Base-by-base conservation (phyloP, 179 eudicot genomes). In the Pouteria campechiana region DNA sequence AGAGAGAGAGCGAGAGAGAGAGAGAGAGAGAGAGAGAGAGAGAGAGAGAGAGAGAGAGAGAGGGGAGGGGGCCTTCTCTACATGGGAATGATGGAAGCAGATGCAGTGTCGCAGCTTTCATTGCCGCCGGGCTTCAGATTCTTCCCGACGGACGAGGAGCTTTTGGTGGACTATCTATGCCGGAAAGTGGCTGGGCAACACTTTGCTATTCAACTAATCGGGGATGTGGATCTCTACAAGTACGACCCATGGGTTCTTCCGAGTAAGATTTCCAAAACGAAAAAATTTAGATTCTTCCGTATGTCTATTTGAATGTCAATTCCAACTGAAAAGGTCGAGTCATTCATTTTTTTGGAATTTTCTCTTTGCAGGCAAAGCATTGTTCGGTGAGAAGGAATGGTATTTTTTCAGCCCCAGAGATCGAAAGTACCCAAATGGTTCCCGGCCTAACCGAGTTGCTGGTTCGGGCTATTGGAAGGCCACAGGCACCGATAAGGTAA, bases 111-210 rank as follows among this genome's bases (percentile, higher is more conserved):
- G 7, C 96, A 77, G 41, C 46, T 83, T 39, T 68, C 79, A 29
- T 60, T 87, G 32, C 96, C 96, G 1, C 96, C 96, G 6, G 96
- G 96, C 12, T 87, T 87, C 43, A 57, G 96, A 18, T 87, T 87
- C 48, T 83, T 57, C 60, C 96, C 96, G 0, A 83, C 96, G 0
- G 96, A 87, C 30, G 96, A 87, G 45, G 96, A 87, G 53, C 77
- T 87, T 1, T 22, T 87, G 41, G 94, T 87, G 23, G 81, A 87
- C 36, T 87, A 87, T 15, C 46, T 87, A 2, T 79, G 90, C 44
- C 45, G 75, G 12, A 83, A 83, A 47, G 81, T 87, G 2, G 94
- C 90, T 5, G 96, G 90, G 3, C 54, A 75, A 17, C 63, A 74
- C 0, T 80, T 87, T 17, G 37, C 78, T 7, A 69, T 83, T 0